Conservation (phyloP, 371 early-diverging fungal genomes). For the Mortierella polycephala region DNA sequence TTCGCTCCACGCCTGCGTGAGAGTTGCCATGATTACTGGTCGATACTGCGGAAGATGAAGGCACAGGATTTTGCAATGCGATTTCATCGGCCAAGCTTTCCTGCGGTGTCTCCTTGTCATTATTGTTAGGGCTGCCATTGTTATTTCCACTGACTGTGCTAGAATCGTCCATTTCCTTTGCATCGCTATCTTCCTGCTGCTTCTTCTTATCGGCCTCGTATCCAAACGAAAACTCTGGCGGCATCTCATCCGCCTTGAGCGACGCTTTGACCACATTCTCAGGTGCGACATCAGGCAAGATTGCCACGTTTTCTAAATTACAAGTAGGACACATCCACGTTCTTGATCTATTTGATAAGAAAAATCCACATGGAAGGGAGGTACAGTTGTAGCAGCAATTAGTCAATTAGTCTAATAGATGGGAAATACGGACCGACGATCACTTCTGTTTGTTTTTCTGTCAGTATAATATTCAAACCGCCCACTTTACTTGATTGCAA, state of each 20-base stretch:
- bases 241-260: slow-evolving; percentile 48
- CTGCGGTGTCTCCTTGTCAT: no score
- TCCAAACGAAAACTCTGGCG: slow-evolving; percentile 51
- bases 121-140: background rate
- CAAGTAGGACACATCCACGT: slow-evolving; percentile 46
- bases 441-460: no score
- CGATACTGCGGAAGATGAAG: no score
- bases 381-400: no score
- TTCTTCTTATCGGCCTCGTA: slow-evolving; percentile 52
- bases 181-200: slow-evolving; percentile 1
- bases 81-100: no score
- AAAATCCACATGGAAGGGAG: no score
- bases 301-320: slow-evolving; percentile 23
- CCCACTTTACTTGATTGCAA: slow-evolving; percentile 75
- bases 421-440: no score
- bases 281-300: slow-evolving; percentile 46
- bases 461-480: no score
- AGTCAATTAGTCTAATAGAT: no score
- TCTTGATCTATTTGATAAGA: slow-evolving; percentile 41
- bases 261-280: slow-evolving; percentile 46
- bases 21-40: no score
- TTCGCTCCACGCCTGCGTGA: no score
- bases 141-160: background rate
- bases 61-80: no score
- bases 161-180: background rate